phyloP scores from a whole-genome alignment of 352 stramenopile genomes.

The Phytophthora brassicae region DNA sequence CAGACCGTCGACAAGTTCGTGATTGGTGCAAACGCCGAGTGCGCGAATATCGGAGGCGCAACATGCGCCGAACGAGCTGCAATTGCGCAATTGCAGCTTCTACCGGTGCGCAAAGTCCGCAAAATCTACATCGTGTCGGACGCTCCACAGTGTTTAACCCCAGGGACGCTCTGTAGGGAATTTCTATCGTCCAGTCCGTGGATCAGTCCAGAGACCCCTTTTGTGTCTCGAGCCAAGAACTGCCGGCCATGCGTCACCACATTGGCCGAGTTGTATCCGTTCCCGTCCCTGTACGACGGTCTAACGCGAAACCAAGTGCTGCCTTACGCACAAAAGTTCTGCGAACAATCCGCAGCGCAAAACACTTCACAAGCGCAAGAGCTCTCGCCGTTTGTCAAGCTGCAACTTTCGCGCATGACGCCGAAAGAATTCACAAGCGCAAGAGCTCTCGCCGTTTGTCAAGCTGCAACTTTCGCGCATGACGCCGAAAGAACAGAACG shows the following conservation, averaged over 20 bases:
- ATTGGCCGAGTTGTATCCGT: conserved; percentile 79
- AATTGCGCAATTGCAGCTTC: conserved; percentile 76
- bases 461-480: conserved; percentile 34
- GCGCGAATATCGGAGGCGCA: conserved; percentile 76
- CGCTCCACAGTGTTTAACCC: conserved; percentile 71
- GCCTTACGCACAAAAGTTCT: conserved; percentile 41
- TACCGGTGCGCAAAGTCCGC: conserved; percentile 47
- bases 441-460: conserved; percentile 27
- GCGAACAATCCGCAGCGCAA: conserved; percentile 6
- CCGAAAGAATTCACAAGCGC: neutral
- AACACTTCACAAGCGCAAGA: conserved; percentile 2
- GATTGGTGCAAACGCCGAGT: conserved; percentile 86
- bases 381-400: conserved; percentile 27
- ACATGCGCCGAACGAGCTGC: conserved; percentile 88
- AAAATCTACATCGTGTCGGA: conserved; percentile 89
- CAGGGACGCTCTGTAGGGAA: conserved; percentile 86
- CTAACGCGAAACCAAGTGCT: conserved; percentile 54
- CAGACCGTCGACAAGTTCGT: conserved; percentile 45
- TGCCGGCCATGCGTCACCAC: conserved; percentile 58
- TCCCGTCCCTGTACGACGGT: conserved; percentile 80
- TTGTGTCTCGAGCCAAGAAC: conserved; percentile 59
- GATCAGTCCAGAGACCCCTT: conserved; percentile 53
- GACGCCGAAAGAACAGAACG: conserved; percentile 27
- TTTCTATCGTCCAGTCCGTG: conserved; percentile 80
- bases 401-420: conserved; percentile 34